Evolutionary conservation across 2,329 filamentous ascomycete genomes (phyloP), one percentile per base, ranked within the genome.

Genomic region (Alternaria sp.): DNA sequence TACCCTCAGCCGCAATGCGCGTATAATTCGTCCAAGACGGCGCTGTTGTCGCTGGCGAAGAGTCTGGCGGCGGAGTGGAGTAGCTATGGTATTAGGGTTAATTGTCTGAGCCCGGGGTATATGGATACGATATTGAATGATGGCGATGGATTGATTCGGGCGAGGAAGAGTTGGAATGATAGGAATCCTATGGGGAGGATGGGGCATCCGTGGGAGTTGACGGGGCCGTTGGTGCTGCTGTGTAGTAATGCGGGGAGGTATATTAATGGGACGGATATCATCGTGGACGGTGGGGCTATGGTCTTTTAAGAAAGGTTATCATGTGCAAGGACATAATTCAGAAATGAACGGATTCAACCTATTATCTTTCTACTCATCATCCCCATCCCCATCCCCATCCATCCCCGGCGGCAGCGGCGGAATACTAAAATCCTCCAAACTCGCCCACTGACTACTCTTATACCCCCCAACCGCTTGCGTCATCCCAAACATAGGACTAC

Each of bases 81-180:
- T 1, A 79, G 82, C 2, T 85, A 90, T 74, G 91, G 92, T 0
- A 92, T 94, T 64, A 80, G 89, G 3, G 88, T 91, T 6, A 94
- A 94, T 70, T 87, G 84, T 18, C 84, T 94, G 47, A 88, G 85
- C 43, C 92, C 92, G 0, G 91, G 91, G 0, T 94, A 94, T 70
- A 92, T 93, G 88, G 90, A 92, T 71, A 93, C 90, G 0, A 87
- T 92, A 12, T 79, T 94, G 51, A 94, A 93, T 71, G 88, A 88
- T 63, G 89, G 89, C 0, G 84, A 86, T 8, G 87, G 86, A 1
- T 75, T 92, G 50, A 83, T 83, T 11, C 82, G 82, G 41, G 84
- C 85, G 41, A 82, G 87, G 61, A 80, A 80, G 28, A 82, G 84
- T 2, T 92, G 90, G 90, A 82, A 82, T 21, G 80, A 79, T 33